Evolutionary conservation across 768 basidiomycete species (phyloP), one percentile per base, ranked within the genome.

Genomic region (Tylopilus rubrobrunneus): DNA sequence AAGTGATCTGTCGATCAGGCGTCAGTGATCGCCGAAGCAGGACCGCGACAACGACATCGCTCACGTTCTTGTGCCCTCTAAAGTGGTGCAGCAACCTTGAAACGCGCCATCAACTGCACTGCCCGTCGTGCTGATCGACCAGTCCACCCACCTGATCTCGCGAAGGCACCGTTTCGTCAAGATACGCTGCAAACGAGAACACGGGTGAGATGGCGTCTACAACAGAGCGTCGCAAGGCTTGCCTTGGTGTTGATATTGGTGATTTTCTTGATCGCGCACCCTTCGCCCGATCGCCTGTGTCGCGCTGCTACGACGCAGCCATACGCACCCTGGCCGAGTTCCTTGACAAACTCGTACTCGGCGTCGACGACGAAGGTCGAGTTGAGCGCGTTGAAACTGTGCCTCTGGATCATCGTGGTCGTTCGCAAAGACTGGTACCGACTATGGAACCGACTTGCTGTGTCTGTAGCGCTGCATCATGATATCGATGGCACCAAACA

Each of bases 11-110:
- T 52, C 39, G 14, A 29, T n/a, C 12, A 7, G 23, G 7, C 14
- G 48, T 67, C 48, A 62, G 51, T 21, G 7, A 45, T 19, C 9
- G 31, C 33, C 6, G 31, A 28, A 19, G 39, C 47, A 31, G 19
- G 43, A 53, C 45, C 51, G 52, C 45, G 14, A 14, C 34, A 27
- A 55, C 11, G 37, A 56, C 48, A 29, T 44, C 11, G 15, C 58
- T 55, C 51, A 98, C 95, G 67, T 99, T 99, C 77, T 99, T 99
- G 77, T 99, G 97, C 5, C 96, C 94, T 62, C 97, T 84, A 76
- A 99, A 99, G 72, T 99, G 97, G 72, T 96, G 94, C 36, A 99
- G 73, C 40, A 99, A 78, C 67, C 93, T 95, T 50, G 29, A 44
- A 7, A 41, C 7, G 53, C 48, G 39, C 53, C 53, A 59, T 67